Evolutionary conservation across 2,329 filamentous ascomycete genomes (phyloP), one percentile per base, ranked within the genome.

Genomic region (Epichloe festucae): DNA sequence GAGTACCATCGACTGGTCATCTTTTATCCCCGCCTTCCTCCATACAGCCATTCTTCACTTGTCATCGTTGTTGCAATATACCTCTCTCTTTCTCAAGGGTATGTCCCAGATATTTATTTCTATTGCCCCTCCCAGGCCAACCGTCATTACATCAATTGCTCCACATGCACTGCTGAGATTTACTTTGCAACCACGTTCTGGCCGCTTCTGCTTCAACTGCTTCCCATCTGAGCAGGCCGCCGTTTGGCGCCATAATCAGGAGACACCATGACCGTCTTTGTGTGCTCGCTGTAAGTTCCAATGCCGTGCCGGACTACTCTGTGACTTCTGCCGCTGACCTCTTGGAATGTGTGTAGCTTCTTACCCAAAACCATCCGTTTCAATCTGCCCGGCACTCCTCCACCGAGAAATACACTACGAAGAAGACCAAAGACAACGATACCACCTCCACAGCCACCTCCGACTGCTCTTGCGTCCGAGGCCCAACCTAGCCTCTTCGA

Each of bases 321-420:
- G 8, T 14, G 17, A 42, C 23, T 23, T 41, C 6, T 21, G 36
- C 34, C 5, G 17, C 44, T 49, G 44, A 46, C 43, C 43, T 6
- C 27, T 14, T 23, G 34, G n/a, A n/a, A 35, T 39, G 3, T 3
- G 7, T 19, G 4, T 36, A 95, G 90, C 52, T 95, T 95, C 65
- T 79, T 96, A 38, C 91, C 91, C 36, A 90, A 95, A 67, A 97
- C 91, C 41, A 76, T 95, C 62, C 84, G 95, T 67, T 97, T 97
- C 67, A 83, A 84, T 59, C 75, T 87, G 52, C 79, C 80, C 11
- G 74, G 75, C 40, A 75, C 73, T 35, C 71, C 73, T 49, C 69
- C 67, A 53, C 70, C 63, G 55, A 63, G 63, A 54, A 65, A 60
- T 57, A 65, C 49, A 56, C 46, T 57, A 53, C 63, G 59, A 60